Conservation (phyloP, 208 protist species). For the Trichomonas tenax region DNA sequence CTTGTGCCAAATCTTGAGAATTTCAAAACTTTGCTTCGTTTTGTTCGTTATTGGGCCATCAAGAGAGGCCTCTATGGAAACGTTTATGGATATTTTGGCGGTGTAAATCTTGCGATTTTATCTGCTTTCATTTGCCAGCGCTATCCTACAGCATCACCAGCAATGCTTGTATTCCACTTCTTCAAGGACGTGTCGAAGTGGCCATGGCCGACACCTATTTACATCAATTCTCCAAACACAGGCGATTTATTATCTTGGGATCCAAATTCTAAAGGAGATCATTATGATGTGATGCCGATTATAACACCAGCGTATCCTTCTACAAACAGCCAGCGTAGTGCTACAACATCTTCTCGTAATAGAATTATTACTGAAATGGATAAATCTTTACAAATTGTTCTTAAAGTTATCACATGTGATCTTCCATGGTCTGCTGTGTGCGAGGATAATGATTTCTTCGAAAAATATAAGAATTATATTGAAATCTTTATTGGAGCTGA, state of each 20-base stretch:
- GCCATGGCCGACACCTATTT: background rate
- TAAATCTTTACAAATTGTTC: background rate
- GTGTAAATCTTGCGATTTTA: background rate
- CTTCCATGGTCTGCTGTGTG: background rate
- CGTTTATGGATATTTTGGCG: conserved; percentile 8
- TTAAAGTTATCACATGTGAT: background rate
- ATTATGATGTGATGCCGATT: background rate
- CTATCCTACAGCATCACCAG: background rate
- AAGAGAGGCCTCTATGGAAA: background rate
- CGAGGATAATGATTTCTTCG: background rate
- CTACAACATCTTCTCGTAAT: background rate
- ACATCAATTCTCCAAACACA: background rate
- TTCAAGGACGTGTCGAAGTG: background rate
- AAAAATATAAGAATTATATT: background rate
- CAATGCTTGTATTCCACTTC: background rate
- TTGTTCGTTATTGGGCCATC: background rate
- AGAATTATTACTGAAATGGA: background rate
- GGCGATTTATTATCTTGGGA: background rate
- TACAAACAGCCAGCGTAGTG: background rate
- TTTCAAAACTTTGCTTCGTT: background rate
- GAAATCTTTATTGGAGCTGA: background rate
- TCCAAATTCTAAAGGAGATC: background rate
- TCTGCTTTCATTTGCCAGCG: background rate
- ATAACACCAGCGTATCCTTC: background rate
- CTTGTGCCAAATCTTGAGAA: background rate